Conservation (phyloP, 306 rosid genomes). For the Dicorynia guianensis region DNA sequence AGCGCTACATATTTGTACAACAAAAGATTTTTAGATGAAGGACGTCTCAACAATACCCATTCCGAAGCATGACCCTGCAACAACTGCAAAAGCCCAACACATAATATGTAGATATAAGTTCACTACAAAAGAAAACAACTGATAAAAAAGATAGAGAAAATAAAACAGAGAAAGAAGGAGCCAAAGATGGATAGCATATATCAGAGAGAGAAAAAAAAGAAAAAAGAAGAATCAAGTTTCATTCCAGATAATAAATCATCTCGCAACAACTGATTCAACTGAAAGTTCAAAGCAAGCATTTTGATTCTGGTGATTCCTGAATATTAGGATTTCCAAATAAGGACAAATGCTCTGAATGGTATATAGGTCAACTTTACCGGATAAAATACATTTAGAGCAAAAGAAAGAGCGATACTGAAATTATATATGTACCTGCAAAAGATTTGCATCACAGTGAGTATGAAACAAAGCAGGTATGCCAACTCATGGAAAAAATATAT, state of each 20-base stretch:
- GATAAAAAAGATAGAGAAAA: conserved; percentile 18
- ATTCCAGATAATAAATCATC: conserved; percentile 15
- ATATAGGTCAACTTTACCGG: conserved; percentile 4
- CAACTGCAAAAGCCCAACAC: conserved; percentile 19
- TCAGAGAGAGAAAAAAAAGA: not conserved
- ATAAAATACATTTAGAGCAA: conserved; percentile 9
- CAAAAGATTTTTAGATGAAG: conserved; percentile 90
- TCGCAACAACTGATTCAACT: conserved; percentile 24
- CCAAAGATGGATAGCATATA: not conserved
- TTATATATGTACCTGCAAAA: conserved; percentile 19
- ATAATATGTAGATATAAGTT: conserved; percentile 27
- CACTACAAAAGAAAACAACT: conserved; percentile 10
- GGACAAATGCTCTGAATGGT: conserved; percentile 16
- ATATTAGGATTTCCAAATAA: conserved; percentile 3
- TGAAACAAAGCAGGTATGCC: conserved; percentile 30
- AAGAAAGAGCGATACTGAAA: not conserved
- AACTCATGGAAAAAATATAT: conserved; percentile 34
- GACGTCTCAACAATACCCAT: conserved; percentile 93
- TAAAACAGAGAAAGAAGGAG: not conserved
- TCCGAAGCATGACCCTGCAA: conserved; percentile 96
- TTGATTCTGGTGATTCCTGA: conserved; percentile 11
- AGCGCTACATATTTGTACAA: conserved; percentile 94
- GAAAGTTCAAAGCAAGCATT: conserved; percentile 21
- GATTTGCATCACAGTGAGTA: conserved; percentile 14
- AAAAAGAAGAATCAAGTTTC: conserved; percentile 8